These are phyloP conservation scores for Tardiomyces blankii DNA, from an alignment of 1,139 yeast genomes.

Conservation along the genomic window DNA sequence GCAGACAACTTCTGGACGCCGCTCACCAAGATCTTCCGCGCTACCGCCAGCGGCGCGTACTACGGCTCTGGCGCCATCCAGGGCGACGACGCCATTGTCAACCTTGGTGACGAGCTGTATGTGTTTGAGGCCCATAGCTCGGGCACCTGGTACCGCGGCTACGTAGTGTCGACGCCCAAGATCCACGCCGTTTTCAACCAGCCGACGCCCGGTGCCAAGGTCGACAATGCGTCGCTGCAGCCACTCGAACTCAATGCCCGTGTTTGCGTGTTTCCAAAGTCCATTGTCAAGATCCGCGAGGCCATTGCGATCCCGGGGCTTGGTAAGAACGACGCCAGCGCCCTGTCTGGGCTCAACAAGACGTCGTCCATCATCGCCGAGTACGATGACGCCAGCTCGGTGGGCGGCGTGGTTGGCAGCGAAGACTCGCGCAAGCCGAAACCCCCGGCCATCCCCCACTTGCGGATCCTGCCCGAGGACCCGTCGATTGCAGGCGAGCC, in stretches of 20 bases:
- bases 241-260: conserved; percentile 18
- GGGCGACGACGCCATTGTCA: conserved; percentile 24
- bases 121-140: conserved; percentile 54
- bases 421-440: conserved; percentile 9
- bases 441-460: conserved; percentile 23
- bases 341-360: neutral
- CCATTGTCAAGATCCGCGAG: conserved; percentile 18
- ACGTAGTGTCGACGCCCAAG: conserved; percentile 31
- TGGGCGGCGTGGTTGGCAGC: conserved; percentile 2
- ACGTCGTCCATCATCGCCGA: conserved; percentile 1
- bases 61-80: neutral
- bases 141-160: conserved; percentile 73
- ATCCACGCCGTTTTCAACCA: conserved; percentile 21
- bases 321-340: neutral
- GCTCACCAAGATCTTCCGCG: neutral
- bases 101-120: conserved; percentile 74
- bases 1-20: neutral
- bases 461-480: conserved; percentile 17
- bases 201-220: conserved; percentile 14
- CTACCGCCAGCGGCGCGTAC: neutral
- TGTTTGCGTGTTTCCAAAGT: conserved; percentile 23
- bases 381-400: conserved; percentile 1
- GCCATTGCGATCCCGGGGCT: conserved; percentile 13
- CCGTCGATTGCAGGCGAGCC: conserved; percentile 20
- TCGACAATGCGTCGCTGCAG: conserved; percentile 16